Evolutionary conservation across 2,329 filamentous ascomycete genomes (phyloP), one percentile per base, ranked within the genome.

Genomic region (Pseudonectria buxi): DNA sequence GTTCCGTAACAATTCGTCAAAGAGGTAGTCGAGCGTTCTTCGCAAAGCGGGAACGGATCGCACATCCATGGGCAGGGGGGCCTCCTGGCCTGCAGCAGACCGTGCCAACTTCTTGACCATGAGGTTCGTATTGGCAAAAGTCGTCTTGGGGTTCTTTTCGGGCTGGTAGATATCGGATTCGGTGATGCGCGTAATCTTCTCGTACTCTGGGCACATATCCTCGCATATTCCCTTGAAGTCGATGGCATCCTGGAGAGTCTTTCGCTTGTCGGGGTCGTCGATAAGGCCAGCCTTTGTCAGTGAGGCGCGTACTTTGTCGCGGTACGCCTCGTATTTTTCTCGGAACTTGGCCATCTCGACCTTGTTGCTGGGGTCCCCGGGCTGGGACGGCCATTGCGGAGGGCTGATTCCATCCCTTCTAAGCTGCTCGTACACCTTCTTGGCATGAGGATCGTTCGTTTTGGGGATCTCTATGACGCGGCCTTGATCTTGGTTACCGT

Each of bases 41-140:
- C 71, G 69, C 24, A 84, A 65, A 4, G 76, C 68, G 10, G 68
- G 58, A 7, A 77, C 68, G 3, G 78, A 80, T 37, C 78, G 71
- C 13, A 83, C 78, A 46, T 84, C 80, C 68, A 78, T 80, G 3
- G 80, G 80, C 24, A 83, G 58, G 10, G 79, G 78, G 6, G 77
- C 74, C 49, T 83, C 78, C 49, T 81, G 76, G 16, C 80, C 80
- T 30, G 80, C 80, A 24, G 80, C 78, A 16, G 80, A 83, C 30
- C 80, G 71, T 30, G 78, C 78, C 41, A 81, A 65, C 43, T 78
- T 77, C 55, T 83, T 84, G 37, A 83, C 72, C 76, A 83, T 82
- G 39, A 68, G 66, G 3, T 59, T 51, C 0, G 69, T 71, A 14
- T 65, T 63, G 4, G 75, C 64, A 49, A 71, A 67, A 14, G 58